Evolutionary conservation across 1,284 basidiomycete species (phyloP), one percentile per base, ranked within the genome.

Genomic region (Boletus subluridellus): DNA sequence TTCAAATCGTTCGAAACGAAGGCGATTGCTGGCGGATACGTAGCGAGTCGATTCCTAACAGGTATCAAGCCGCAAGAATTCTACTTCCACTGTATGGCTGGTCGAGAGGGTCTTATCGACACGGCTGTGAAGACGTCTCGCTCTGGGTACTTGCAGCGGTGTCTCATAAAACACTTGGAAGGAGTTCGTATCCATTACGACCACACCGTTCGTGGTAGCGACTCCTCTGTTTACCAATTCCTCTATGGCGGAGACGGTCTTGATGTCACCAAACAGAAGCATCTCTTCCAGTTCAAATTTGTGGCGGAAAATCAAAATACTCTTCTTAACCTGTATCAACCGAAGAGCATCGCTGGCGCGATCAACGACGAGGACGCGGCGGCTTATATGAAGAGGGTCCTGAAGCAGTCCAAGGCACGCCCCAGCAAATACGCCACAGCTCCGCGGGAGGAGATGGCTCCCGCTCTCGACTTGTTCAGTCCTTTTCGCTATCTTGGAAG

Each of bases 41-140:
- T 99, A 52, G 94, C 93, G n/a, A 97, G 95, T 74, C 94, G 97
- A 53, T 99, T 99, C 85, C 84, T 99, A 80, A 99, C 97, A 21
- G 97, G 97, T 60, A 90, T 99, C 72, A 93, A 92, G 63, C 97
- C 97, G 0, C 97, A 99, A 73, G 97, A 99, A 75, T 99, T 98
- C 78, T 99, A 98, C 79, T 99, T 99, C 84, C 97, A 99, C 78
- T 98, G 97, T 75, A 99, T 99, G 97, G 95, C 97, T 60, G 97
- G 97, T 55, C 88, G 97, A 67, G 97, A 99, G 78, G 97, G 97
- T 74, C 83, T 99, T 37, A 99, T 99, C 70, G 97, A 99, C 73
- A 99, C 97, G 11, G 97, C 97, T 51, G 97, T 99, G 76, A 99
- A 99, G 78, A 99, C 97, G 6, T 94, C 92, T 64, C 93, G 97